Evolutionary conservation across 768 basidiomycete species (phyloP), one percentile per base, ranked within the genome.

Genomic region (Multifurca ochricompacta): DNA sequence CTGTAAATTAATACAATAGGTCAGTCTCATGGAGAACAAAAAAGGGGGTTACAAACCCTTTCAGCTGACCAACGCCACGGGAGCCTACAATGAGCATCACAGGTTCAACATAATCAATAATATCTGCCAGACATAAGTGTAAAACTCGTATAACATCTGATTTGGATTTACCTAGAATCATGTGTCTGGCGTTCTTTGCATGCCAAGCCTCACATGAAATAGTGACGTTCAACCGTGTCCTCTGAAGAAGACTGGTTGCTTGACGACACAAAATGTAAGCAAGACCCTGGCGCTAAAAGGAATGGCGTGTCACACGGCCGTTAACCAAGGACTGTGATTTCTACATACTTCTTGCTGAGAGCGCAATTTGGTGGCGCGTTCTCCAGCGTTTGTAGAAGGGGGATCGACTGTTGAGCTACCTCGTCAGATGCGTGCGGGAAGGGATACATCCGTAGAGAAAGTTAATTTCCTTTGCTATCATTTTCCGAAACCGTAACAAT

Each of bases 161-260:
- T 25, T n/a, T 25, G 11, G 27, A 54, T 21, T 49, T 46, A 83
- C 85, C 85, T 18, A 95, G 72, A 21, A 95, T 71, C 84, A 94
- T 93, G 64, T 93, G 91, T 21, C 91, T 72, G 1, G 86, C 77
- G 65, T 94, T 94, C 74, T 95, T 96, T n/a, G 94, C 91, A 61
- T 98, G 94, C 81, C 94, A 88, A 27, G 94, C 93, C 70, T 98
- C 93, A 68, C 95, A 98, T 3, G 82, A 76, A 35, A 98, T 81
- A 0, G 81, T 83, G 27, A 96, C 88, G 58, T 97, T 83, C 52
- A 98, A 73, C 54, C 77, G 80, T 0, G 96, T 99, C 21, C 96
- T 85, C 68, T 96, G 92, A 34, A 99, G 76, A 14, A 98, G 77
- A 11, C 85, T 79, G 1, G 88, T 94, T 3, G 85, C 91, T 70